Evolutionary conservation across 2,329 filamentous ascomycete genomes (phyloP), one percentile per base, ranked within the genome.

Genomic region (Aspergillus persii): DNA sequence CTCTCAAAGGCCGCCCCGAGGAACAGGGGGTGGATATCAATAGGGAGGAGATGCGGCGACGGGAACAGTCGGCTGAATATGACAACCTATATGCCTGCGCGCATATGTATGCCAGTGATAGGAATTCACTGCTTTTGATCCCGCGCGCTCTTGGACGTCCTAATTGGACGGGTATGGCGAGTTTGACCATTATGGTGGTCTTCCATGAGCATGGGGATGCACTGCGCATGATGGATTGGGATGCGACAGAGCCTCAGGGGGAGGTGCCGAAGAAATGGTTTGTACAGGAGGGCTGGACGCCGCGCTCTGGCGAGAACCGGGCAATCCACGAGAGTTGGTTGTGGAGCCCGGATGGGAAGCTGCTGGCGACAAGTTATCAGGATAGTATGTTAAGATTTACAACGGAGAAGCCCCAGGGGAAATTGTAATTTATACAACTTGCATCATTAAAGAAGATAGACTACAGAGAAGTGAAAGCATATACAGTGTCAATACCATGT

Each of bases 61-160:
- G 60, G 36, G 73, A 74, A 15, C 57, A 66, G 54, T 71, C 54
- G 12, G 77, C 67, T 59, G 74, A 68, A 61, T 75, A 69, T 53
- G 77, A 82, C 33, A 86, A 86, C 62, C 69, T 86, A 18, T 83
- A 86, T 62, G 80, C 83, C 1, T 84, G 81, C 63, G 83, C 82
- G 3, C 84, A 86, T 68, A 73, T 85, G 48, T 86, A 84, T 65
- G 80, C 83, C 0, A 82, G 80, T 36, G 84, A 86, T 63, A 78
- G 80, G 27, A 86, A 86, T 58, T 81, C 80, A 18, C 70, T 85
- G 11, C 80, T 81, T 68, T 70, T 84, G 49, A 77, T 84, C 2
- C 75, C 81, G 2, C 81, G 81, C 26, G 79, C 82, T 15, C 67
- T 82, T n/a, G 77, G 77, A 0, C 69, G 79, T 27, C 70, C 76